Evolutionary conservation across 1,284 basidiomycete species (phyloP), one percentile per base, ranked within the genome.

Genomic region (Leccinum brunneo-olivaceum): DNA sequence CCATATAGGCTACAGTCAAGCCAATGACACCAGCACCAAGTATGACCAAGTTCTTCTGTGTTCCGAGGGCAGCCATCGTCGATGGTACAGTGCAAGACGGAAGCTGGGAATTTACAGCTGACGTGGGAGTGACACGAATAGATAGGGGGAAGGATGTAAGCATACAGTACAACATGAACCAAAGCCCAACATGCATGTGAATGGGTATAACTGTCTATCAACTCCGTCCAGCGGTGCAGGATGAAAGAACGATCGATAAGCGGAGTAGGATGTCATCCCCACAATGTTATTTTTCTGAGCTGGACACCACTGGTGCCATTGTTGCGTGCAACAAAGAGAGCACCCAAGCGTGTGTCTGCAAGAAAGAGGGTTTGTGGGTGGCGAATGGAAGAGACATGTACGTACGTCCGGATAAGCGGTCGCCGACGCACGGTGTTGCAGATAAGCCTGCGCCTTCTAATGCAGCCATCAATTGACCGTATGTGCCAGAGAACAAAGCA

Each of bases 1-100:
- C 57, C 45, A 69, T 53, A 50, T 74, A 66, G 4, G 71, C 72
- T 16, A 67, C 50, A 10, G 73, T 66, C 20, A 73, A 60, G 34
- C 73, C 72, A 32, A 73, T 70, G 23, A 75, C 71, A 18, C 77
- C 77, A 14, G 74, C 71, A 16, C 77, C 77, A 21, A 80, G 65
- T 32, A 80, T 62, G 16, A 77, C 67, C 36, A 75, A 34, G 20
- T 45, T 45, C 20, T 36, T 45, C 19, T 49, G 47, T 1, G 47
- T 18, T 28, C 9, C 11, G 25, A n/a, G n/a, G 10, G 2, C 28
- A 11, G 51, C 25, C 57, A 59, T n/a, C n/a, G n/a, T n/a, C n/a
- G n/a, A n/a, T n/a, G n/a, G n/a, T n/a, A n/a, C n/a, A n/a, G n/a
- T n/a, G n/a, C n/a, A n/a, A n/a, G n/a, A n/a, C n/a, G n/a, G n/a